phyloP scores from a whole-genome alignment of 73 alveolate genomes.

The Breviolum minutum region DNA sequence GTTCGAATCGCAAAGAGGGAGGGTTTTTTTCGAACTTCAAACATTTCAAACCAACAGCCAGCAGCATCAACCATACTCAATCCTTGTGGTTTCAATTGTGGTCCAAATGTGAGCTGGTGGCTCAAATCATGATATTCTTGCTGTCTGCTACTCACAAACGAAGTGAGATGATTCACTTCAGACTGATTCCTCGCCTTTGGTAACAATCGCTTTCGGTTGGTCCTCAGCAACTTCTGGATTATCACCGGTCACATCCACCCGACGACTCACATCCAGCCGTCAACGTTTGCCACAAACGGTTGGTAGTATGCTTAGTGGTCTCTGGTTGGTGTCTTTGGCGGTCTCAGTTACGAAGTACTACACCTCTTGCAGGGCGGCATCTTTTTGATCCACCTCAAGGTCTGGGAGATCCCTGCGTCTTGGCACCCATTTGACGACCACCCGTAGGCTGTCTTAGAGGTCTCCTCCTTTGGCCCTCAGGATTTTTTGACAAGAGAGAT shows the following conservation, averaged over 20 bases:
- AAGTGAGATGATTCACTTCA: not conserved
- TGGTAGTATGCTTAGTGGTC: too few species aligned
- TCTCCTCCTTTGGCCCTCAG: conserved; percentile 64
- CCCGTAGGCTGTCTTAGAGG: conserved; percentile 64
- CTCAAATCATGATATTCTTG: not conserved
- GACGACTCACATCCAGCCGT: too few species aligned
- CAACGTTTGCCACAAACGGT: too few species aligned
- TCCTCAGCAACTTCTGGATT: conserved; percentile 6
- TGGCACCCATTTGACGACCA: conserved; percentile 71
- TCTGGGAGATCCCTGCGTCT: conserved; percentile 57
- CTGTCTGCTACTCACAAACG: not conserved
- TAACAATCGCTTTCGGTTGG: conserved; percentile 62
- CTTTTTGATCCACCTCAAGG: too few species aligned
- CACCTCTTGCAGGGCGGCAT: too few species aligned
- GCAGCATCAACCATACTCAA: not conserved
- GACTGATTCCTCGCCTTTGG: conserved; percentile 29
- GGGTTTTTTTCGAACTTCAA: not conserved
- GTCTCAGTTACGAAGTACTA: too few species aligned
- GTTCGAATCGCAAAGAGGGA: not conserved
- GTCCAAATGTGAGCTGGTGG: too few species aligned
- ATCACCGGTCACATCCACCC: too few species aligned
- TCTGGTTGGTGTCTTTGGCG: too few species aligned
- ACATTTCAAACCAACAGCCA: not conserved
- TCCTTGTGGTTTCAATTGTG: too few species aligned
- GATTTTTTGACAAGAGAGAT: not conserved